phyloP scores from a whole-genome alignment of 768 basidiomycete species.

The Lenzites betulinus region DNA sequence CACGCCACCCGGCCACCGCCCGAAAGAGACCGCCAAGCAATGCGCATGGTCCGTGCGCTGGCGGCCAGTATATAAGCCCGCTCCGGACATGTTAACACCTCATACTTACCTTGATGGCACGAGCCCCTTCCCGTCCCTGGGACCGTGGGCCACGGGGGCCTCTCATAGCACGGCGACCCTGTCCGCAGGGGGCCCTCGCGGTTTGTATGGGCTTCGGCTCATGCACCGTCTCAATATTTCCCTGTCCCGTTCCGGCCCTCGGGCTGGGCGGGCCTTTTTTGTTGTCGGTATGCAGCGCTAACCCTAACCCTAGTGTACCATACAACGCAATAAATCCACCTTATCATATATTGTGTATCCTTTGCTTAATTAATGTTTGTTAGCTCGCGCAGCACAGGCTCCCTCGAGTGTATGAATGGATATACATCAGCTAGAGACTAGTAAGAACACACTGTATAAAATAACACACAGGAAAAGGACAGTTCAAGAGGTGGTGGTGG shows the following conservation, averaged over 20 bases:
- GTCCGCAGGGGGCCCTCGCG: constrained; percentile 47
- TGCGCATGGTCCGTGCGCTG: constrained; percentile 23
- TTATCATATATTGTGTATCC: no score
- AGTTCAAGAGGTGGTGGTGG: no score
- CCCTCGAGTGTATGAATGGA: no score
- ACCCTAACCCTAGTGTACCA: constrained; percentile 20
- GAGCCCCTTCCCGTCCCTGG: constrained; percentile 38
- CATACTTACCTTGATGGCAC: constrained; percentile 40
- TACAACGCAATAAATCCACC: no score
- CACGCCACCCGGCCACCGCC: no score
- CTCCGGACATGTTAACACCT: constrained; percentile 13
- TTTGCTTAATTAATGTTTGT: no score
- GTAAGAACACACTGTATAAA: background rate
- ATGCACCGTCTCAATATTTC: constrained; percentile 36
- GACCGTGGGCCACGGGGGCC: constrained; percentile 38
- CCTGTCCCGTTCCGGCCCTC: constrained; percentile 28
- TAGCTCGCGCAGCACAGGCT: no score
- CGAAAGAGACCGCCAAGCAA: constrained; percentile 8
- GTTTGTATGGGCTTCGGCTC: constrained; percentile 46
- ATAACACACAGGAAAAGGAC: no score
- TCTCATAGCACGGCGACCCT: constrained; percentile 57
- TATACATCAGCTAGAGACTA: no score
- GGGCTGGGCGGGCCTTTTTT: constrained; percentile 27
- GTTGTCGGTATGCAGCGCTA: constrained; percentile 3
- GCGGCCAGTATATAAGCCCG: constrained; percentile 4